Evolutionary conservation across 306 rosid species (phyloP).

Genomic region (Castanea crenata): DNA sequence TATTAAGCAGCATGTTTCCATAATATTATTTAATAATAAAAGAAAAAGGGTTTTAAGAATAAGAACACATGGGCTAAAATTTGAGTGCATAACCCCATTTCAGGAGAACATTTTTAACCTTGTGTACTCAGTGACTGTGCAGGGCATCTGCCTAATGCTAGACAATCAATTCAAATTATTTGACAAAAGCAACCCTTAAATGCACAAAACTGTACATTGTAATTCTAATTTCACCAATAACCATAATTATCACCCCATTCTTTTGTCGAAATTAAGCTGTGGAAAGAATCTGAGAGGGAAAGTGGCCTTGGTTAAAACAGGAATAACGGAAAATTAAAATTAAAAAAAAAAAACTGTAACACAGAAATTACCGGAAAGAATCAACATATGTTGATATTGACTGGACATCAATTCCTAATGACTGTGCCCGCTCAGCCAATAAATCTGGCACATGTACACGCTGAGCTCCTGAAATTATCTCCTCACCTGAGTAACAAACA

Average conservation of each 20-base stretch:
- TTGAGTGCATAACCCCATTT: not conserved
- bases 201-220: too few species aligned
- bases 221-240: too few species aligned
- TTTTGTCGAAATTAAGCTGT: not conserved
- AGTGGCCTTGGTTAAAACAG: not conserved
- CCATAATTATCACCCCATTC: too few species aligned
- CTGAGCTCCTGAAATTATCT: slow-evolving; percentile 95
- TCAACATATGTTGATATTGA: slow-evolving; percentile 79
- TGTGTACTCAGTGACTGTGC: not conserved
- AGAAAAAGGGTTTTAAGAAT: too few species aligned
- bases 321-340: not conserved
- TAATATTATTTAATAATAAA: too few species aligned
- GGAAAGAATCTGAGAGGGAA: not conserved
- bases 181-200: too few species aligned
- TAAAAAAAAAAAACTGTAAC: not conserved
- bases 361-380: slow-evolving; percentile 67
- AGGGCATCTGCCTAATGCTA: not conserved
- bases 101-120: too few species aligned
- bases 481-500: slow-evolving; percentile 66
- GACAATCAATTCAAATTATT: not conserved
- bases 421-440: slow-evolving; percentile 69
- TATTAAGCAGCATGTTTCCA: not conserved
- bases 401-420: slow-evolving; percentile 71
- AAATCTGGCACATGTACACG: slow-evolving; percentile 81
- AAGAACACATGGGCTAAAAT: not conserved